Evolutionary conservation across 768 basidiomycete species (phyloP), one percentile per base, ranked within the genome.

Genomic region (Mycena floridula): DNA sequence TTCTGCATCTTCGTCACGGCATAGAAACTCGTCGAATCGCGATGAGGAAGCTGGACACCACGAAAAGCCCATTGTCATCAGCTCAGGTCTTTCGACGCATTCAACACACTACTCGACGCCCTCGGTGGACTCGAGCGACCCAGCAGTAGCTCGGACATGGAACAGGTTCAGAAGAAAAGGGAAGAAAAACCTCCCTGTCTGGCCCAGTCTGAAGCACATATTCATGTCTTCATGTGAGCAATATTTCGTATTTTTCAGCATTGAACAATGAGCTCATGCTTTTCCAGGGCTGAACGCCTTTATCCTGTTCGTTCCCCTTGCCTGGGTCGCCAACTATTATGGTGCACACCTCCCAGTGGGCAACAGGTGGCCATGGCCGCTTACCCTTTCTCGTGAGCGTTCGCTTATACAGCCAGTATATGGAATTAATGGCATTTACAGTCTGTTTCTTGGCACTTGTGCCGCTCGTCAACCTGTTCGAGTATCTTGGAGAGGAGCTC

Each of bases 361-460:
- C 21, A 7, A 58, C 53, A 32, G 48, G 5, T 74, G 72, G 73
- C 47, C 55, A 16, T 52, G 59, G 46, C 52, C 50, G 18, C 42
- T 59, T 9, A 70, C 69, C 5, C 81, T 79, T 50, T 56, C 67
- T 27, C 57, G 75, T 80, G 9, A 15, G 46, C 26, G 23, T 16
- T 2, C 32, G 24, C 39, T 40, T 16, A 1, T 27, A 8, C 16
- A 22, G 15, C 11, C 7, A 22, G 21, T 38, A 8, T 13, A 9
- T 9, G 8, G 8, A 13, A 9, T 8, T 27, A n/a, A 44, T 22
- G 18, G 25, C 25, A 13, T 3, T 13, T 21, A 16, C 40, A 85
- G 81, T 85, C 5, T 78, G 71, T 46, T 82, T 85, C 55, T 61
- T 84, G 38, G 66, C 78, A 6, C 80, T 87, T 46, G 67, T 87